Percentiles rank a stretch among this genome's conserved stretches.
These are phyloP conservation scores for Maudiozyma humilis DNA, from an alignment of 1,139 yeast genomes.

Conservation along the genomic window DNA sequence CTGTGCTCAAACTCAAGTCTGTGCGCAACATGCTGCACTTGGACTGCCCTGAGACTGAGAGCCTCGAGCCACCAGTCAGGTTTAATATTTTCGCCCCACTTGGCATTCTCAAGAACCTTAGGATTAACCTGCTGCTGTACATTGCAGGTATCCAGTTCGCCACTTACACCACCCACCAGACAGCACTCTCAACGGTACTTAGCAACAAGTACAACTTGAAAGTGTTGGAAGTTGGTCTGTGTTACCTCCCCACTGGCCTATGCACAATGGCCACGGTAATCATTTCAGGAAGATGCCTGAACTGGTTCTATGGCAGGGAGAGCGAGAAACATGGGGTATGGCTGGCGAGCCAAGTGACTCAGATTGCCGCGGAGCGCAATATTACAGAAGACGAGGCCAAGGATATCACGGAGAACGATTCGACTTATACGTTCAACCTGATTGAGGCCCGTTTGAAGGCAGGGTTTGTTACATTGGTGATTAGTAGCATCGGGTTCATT, in stretches of 20 bases:
- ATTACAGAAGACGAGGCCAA: constrained; percentile 16
- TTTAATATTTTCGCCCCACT: constrained; percentile 41
- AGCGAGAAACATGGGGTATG: constrained; percentile 17
- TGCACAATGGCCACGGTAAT: constrained; percentile 47
- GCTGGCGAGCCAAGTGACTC: constrained; percentile 18
- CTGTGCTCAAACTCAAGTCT: constrained; percentile 30
- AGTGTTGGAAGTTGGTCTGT: constrained; percentile 51
- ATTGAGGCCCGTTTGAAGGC: constrained; percentile 41
- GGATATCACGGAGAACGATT: constrained; percentile 15
- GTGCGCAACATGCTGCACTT: constrained; percentile 26
- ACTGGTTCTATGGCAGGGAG: constrained; percentile 36
- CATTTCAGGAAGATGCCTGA: constrained; percentile 40
- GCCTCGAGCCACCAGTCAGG: constrained; percentile 26
- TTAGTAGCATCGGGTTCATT: constrained; percentile 36
- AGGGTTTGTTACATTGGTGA: constrained; percentile 33
- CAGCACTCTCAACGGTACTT: constrained; percentile 52
- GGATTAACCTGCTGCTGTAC: constrained; percentile 34
- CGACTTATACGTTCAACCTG: constrained; percentile 34
- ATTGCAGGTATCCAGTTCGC: constrained; percentile 59
- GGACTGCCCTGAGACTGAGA: constrained; percentile 28
- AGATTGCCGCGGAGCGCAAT: constrained; percentile 22
- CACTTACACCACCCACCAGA: constrained; percentile 58
- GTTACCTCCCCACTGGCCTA: constrained; percentile 53
- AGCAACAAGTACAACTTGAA: constrained; percentile 41
- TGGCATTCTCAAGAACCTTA: constrained; percentile 35